These are phyloP conservation scores for Dactylellina drechsleri DNA, from an alignment of 2,329 filamentous ascomycete species.

Conservation along the genomic window DNA sequence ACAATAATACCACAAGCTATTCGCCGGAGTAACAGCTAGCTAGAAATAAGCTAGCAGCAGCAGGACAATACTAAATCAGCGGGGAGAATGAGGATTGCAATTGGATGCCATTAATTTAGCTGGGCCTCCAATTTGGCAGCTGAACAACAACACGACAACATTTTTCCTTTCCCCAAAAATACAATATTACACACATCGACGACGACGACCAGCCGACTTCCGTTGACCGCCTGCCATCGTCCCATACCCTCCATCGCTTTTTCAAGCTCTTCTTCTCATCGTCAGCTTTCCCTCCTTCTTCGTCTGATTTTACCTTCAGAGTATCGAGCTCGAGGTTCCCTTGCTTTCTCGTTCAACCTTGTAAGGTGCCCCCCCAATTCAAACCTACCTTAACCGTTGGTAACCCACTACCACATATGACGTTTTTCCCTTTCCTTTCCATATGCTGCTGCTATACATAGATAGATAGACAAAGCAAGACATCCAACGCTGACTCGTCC, in stretches of 20 bases:
- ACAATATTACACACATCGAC: background rate
- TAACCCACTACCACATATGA: background rate
- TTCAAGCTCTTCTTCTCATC: background rate
- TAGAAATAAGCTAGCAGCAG: too few species aligned
- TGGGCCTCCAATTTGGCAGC: slow-evolving; percentile 45
- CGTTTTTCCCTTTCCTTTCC: background rate
- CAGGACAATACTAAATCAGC: too few species aligned
- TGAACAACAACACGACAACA: slow-evolving; percentile 49
- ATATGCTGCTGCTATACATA: slow-evolving; percentile 3
- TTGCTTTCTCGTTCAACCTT: slow-evolving; percentile 13
- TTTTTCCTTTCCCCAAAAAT: slow-evolving; percentile 32
- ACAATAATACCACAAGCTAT: too few species aligned
- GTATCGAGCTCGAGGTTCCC: background rate
- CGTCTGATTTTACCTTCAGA: background rate
- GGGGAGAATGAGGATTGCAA: too few species aligned
- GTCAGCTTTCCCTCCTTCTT: background rate
- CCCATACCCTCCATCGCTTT: background rate
- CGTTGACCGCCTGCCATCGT: slow-evolving; percentile 14
- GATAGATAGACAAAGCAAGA: background rate
- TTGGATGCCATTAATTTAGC: slow-evolving; percentile 1
- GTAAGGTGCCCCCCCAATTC: slow-evolving; percentile 25
- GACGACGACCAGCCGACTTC: background rate
- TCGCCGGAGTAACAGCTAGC: too few species aligned
- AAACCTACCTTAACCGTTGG: background rate
- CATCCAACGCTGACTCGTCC: slow-evolving; percentile 14